Evolutionary conservation across 345 rosid species (phyloP), one percentile per base, ranked within the genome.

Genomic region (Crucihimalaya himalaica): DNA sequence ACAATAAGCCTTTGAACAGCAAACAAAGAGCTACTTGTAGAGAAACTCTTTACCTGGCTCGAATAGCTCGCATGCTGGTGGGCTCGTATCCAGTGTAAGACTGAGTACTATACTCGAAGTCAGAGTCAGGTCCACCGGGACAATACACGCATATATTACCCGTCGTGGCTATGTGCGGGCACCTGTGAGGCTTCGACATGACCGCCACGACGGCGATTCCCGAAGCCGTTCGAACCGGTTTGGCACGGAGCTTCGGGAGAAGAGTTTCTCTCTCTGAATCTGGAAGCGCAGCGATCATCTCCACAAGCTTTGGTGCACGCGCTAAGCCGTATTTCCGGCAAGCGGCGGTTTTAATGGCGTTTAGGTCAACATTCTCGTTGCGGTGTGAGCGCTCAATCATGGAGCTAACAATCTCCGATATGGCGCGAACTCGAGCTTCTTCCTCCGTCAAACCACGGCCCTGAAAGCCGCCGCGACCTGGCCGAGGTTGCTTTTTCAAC

Each of bases 81-180:
- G 99, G 99, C 82, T 96, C 99, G 25, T 96, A 96, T 10, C 99
- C 98, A 67, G 98, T 96, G 59, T 96, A 96, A 8, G 98, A 92
- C 87, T 96, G 99, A 15, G 99, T 96, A 78, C 96, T 96, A 55
- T 92, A 96, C 86, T 96, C 99, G 53, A 96, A 96, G 75, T 92
- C 99, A 9, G 99, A 96, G 71, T 96, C 99, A 5, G 97, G 99
- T 23, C 98, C 97, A 64, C 98, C 99, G 3, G 98, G 97, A 34
- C 99, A 92, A 23, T 96, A 96, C 52, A 92, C 99, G 53, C 99
- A 92, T 16, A 96, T 92, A 75, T 96, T 92, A 55, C 98, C 99
- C 5, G 98, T 92, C 16, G 98, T 90, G 0, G 99, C 98, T 54
- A 96, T 96, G 63, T 96, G 99, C 1, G 99, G 99, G 58, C 99